Evolutionary conservation across 352 stramenopile species (phyloP), one percentile per base, ranked within the genome.

Genomic region (Pythium apleroticum): DNA sequence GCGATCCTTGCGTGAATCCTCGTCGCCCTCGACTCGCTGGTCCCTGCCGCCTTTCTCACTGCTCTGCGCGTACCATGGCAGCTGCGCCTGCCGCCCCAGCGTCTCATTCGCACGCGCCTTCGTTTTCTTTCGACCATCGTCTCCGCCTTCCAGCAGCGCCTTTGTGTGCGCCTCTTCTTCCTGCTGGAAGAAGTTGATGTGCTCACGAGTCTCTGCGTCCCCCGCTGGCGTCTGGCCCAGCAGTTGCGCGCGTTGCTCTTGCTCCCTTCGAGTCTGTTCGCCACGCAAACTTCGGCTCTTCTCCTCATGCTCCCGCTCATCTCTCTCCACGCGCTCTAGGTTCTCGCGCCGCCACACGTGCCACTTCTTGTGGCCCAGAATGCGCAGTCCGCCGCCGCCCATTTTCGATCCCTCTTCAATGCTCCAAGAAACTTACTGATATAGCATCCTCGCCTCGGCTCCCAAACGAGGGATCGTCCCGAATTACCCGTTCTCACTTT

Each of bases 331-430:
- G 48, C 84, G 84, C 68, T 93, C 84, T 52, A 92, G 88, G 72
- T 92, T 92, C 52, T 93, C 84, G 19, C 84, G 78, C 10, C 82
- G 82, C 86, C 86, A 95, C 27, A 95, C 86, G 65, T 95, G 84
- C 86, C 86, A 95, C 56, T 81, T 89, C 76, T 95, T 95, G 58
- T 74, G 62, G 27, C 68, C 68, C 24, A 74, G 68, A 37, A 74
- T 74, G 0, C 68, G 68, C 27, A 74, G 59, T 4, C 68, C 68
- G n/a, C 68, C 68, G 31, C 68, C 68, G 62, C 68, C 68, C 68
- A 74, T 74, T 28, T 70, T 20, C 5, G 33, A 2, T 27, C 24
- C 15, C 1, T 31, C 15, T 33, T 54, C 46, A 50, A 28, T 46
- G 10, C 15, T 46, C 45, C 6, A 22, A 35, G 33, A 52, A 60